phyloP scores from a whole-genome alignment of 129 eudicot species.

The Apium graveolens region DNA sequence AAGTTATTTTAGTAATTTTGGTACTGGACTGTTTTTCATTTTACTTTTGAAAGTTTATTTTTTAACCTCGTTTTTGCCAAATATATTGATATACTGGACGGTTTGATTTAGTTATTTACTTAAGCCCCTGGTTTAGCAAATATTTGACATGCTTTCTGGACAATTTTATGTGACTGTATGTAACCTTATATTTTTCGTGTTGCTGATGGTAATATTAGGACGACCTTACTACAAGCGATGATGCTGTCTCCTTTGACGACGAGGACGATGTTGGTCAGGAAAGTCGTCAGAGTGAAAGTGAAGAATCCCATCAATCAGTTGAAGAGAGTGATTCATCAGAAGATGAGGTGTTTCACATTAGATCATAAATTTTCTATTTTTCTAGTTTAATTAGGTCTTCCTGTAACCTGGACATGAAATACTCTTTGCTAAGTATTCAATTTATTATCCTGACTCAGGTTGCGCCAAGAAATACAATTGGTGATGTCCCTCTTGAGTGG shows the following conservation, averaged over 20 bases:
- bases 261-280: constrained; percentile 16
- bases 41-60: too few species aligned
- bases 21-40: neutral
- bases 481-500: constrained; percentile 88
- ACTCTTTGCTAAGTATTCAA: neutral
- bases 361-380: neutral
- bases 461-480: constrained; percentile 86
- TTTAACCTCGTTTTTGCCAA: neutral
- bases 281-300: constrained; percentile 43
- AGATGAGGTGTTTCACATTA: constrained; percentile 59
- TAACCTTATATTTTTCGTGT: neutral
- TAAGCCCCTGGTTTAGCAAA: neutral
- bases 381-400: neutral
- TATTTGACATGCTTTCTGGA: neutral
- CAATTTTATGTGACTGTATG: neutral
- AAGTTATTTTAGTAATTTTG: neutral
- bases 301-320: constrained; percentile 45
- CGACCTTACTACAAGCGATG: constrained; percentile 13
- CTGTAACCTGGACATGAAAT: neutral
- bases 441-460: constrained; percentile 33
- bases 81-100: neutral
- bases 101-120: neutral
- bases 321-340: constrained; percentile 99
- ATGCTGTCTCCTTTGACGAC: constrained; percentile 28
- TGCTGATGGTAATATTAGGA: neutral